Conservation (phyloP, 2,329 filamentous ascomycete species). For the Zymoseptoria pseudotritici region DNA sequence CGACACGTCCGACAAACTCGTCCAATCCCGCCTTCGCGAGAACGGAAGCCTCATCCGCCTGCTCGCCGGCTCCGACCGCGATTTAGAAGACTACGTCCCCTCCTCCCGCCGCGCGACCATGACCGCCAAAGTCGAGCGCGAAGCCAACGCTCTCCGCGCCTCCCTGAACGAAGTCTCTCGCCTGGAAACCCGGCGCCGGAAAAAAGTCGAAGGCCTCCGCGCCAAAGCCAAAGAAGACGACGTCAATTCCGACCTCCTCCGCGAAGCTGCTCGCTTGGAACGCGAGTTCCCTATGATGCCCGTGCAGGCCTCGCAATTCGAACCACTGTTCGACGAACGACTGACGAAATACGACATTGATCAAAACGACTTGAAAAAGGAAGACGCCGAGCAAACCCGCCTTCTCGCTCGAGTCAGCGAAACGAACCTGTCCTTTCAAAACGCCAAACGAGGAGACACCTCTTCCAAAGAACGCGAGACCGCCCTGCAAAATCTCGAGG, state of each 20-base stretch:
- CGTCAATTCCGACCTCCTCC: constrained; percentile 72
- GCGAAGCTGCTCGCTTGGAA: constrained; percentile 77
- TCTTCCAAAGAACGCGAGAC: constrained; percentile 70
- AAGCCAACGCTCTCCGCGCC: constrained; percentile 67
- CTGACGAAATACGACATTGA: constrained; percentile 77
- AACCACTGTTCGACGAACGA: constrained; percentile 78
- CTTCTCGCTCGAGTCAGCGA: constrained; percentile 62
- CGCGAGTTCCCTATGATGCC: constrained; percentile 76
- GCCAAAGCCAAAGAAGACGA: constrained; percentile 81
- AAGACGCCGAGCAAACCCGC: constrained; percentile 72
- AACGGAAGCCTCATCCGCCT: constrained; percentile 69
- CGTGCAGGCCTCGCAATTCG: constrained; percentile 84
- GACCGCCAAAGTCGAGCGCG: constrained; percentile 70
- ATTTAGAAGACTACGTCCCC: constrained; percentile 81
- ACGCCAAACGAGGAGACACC: constrained; percentile 60
- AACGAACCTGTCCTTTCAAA: constrained; percentile 70
- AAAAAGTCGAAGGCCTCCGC: constrained; percentile 69
- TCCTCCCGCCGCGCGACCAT: constrained; percentile 73
- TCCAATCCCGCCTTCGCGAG: constrained; percentile 69
- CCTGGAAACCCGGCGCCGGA: constrained; percentile 70
- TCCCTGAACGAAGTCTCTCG: constrained; percentile 78
- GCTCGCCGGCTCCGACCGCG: constrained; percentile 70
- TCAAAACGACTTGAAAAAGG: constrained; percentile 58
- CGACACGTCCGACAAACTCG: constrained; percentile 58
- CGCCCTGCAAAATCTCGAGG: constrained; percentile 79